phyloP scores from a whole-genome alignment of 1,139 yeast species.

The Geotrichum candidum region DNA sequence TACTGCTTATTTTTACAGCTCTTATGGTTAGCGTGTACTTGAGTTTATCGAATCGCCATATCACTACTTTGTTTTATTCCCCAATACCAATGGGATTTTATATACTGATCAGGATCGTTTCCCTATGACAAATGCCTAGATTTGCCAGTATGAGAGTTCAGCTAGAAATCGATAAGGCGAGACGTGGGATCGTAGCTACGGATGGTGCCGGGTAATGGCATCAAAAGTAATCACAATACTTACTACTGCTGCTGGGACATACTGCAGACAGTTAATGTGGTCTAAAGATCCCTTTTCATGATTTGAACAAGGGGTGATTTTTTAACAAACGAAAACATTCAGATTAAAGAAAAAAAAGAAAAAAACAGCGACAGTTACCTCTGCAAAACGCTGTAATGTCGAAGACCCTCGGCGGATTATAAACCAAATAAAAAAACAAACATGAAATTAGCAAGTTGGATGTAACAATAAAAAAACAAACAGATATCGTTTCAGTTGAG shows the following conservation, averaged over 20 bases:
- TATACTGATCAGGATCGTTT: background rate
- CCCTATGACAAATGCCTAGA: too few species aligned
- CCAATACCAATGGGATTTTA: too few species aligned
- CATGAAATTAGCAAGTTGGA: background rate
- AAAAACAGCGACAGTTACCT: background rate
- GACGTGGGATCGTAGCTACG: too few species aligned
- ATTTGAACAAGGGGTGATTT: background rate
- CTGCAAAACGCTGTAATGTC: background rate
- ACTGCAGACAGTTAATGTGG: background rate
- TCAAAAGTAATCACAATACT: background rate
- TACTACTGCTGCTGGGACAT: too few species aligned
- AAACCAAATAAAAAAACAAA: background rate
- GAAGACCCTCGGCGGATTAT: background rate
- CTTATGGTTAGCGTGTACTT: too few species aligned
- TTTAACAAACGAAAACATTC: background rate
- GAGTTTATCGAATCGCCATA: too few species aligned
- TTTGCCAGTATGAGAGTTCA: background rate
- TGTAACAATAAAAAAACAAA: background rate
- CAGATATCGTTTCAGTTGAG: background rate
- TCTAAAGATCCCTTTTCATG: background rate
- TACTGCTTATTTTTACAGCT: too few species aligned
- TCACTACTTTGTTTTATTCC: background rate
- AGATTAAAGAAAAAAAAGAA: too few species aligned
- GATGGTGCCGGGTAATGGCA: too few species aligned
- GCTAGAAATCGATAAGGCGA: too few species aligned